Evolutionary conservation across 768 basidiomycete species (phyloP).

Genomic region (Exidia glandulosa): DNA sequence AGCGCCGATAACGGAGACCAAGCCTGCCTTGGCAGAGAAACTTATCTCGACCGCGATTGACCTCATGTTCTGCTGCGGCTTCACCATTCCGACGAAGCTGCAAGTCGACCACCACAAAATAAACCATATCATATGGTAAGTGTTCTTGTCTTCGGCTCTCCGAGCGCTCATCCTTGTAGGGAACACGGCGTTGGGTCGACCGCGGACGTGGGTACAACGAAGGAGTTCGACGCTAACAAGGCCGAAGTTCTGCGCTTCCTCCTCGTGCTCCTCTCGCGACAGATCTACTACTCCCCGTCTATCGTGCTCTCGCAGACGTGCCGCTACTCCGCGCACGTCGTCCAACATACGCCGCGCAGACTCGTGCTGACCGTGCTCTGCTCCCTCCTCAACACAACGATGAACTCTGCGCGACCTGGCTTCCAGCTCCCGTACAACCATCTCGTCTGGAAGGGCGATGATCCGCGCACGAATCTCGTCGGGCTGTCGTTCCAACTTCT

Average conservation of each 20-base stretch:
- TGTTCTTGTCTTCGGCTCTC: conserved; percentile 5
- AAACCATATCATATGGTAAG: conserved; percentile 81
- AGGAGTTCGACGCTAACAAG: conserved; percentile 66
- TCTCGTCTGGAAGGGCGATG: conserved; percentile 82
- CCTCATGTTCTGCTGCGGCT: conserved; percentile 86
- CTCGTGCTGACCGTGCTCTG: conserved; percentile 88
- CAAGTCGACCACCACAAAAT: conserved; percentile 75
- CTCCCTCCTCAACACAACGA: conserved; percentile 82
- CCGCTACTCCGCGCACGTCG: conserved; percentile 67
- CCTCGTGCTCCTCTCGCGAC: conserved; percentile 77
- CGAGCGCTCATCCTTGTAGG: conserved; percentile 34
- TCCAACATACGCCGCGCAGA: conserved; percentile 63
- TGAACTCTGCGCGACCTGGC: conserved; percentile 45
- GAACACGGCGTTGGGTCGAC: conserved; percentile 93
- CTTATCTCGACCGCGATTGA: conserved; percentile 75
- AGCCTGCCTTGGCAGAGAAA: conserved; percentile 73
- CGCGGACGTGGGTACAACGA: conserved; percentile 51
- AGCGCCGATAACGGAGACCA: conserved; percentile 27
- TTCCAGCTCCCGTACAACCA: conserved; percentile 76
- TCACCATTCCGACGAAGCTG: conserved; percentile 71
- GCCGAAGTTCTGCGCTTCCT: conserved; percentile 84
- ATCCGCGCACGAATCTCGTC: conserved; percentile 60
- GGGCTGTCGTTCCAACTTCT: conserved; percentile 69
- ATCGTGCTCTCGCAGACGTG: conserved; percentile 59
- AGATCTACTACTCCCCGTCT: conserved; percentile 72